Percentiles rank a stretch among this genome's conserved stretches.
Conservation (phyloP, 768 basidiomycete species). For the Glaciozyma antarctica region DNA sequence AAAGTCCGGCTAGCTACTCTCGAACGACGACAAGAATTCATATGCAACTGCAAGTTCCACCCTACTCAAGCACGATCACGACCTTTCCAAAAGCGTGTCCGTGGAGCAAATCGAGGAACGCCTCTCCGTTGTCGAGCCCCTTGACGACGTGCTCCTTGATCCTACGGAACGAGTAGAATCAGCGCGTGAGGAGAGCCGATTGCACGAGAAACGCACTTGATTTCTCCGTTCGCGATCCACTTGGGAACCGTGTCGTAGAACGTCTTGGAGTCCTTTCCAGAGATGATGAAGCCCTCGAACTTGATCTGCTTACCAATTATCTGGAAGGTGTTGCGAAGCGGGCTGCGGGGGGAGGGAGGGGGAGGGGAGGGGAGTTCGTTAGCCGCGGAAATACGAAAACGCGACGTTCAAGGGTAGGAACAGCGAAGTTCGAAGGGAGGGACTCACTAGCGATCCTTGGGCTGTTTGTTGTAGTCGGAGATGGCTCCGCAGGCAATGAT, state of each 20-base stretch:
- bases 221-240: constrained; percentile 28
- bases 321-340: constrained; percentile 26
- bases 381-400: background rate
- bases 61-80: constrained; percentile 18
- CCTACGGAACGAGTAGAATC: constrained; percentile 20
- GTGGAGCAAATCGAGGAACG: constrained; percentile 33
- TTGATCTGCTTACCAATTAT: constrained; percentile 33
- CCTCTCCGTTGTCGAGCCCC: constrained; percentile 36
- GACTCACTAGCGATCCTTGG: background rate
- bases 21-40: too few relatives aligned
- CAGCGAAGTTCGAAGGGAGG: background rate
- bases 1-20: too few relatives aligned
- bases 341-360: background rate
- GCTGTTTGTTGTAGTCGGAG: constrained; percentile 26
- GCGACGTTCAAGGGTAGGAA: too few relatives aligned
- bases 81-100: constrained; percentile 33
- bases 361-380: background rate
- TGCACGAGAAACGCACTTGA: constrained; percentile 9
- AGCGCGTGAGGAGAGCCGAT: constrained; percentile 15
- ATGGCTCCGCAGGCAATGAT: constrained; percentile 31
- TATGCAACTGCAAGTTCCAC: background rate
- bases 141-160: constrained; percentile 35
- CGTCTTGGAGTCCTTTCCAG: constrained; percentile 23
- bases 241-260: constrained; percentile 36
- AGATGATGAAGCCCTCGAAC: constrained; percentile 23